Evolutionary conservation across 352 stramenopile genomes (phyloP).

Genomic region (Blastocystis sp.): DNA sequence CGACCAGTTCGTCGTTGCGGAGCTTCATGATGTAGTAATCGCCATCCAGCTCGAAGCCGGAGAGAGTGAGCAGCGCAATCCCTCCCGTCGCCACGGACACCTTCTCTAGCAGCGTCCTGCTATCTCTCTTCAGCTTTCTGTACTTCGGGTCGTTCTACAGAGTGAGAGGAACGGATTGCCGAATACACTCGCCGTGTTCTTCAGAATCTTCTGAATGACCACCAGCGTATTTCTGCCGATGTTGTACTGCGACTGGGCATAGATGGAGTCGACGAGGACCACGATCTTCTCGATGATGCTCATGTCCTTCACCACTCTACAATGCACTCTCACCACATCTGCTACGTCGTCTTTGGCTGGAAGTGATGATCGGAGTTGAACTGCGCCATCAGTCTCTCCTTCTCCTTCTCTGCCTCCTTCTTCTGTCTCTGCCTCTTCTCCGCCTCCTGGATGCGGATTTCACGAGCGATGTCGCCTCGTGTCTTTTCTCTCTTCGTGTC

Average conservation of each 20-base stretch:
- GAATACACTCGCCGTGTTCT: conserved; percentile 4
- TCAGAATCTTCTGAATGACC: conserved; percentile 33
- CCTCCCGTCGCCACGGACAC: background rate
- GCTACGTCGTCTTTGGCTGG: background rate
- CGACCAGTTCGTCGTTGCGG: conserved; percentile 5
- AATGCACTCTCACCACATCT: background rate
- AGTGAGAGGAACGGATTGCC: no score
- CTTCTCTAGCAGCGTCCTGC: background rate
- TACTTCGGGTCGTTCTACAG: conserved; percentile 31
- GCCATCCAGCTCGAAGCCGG: conserved; percentile 12
- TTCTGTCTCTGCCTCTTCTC: background rate
- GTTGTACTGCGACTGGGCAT: conserved; percentile 8
- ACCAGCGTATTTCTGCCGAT: conserved; percentile 20
- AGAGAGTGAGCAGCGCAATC: conserved; percentile 2
- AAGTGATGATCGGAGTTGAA: conserved; percentile 15
- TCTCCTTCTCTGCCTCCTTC: background rate
- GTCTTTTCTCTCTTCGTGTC: background rate
- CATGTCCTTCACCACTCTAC: background rate
- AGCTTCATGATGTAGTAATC: conserved; percentile 19
- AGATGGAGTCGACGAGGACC: conserved; percentile 17
- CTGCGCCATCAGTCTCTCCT: background rate
- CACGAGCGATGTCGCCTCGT: background rate
- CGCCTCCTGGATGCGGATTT: background rate
- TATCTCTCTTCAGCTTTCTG: background rate
- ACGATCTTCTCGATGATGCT: background rate